Base-by-base conservation (phyloP, 805 yeast genomes). In the Candida verbasci region DNA sequence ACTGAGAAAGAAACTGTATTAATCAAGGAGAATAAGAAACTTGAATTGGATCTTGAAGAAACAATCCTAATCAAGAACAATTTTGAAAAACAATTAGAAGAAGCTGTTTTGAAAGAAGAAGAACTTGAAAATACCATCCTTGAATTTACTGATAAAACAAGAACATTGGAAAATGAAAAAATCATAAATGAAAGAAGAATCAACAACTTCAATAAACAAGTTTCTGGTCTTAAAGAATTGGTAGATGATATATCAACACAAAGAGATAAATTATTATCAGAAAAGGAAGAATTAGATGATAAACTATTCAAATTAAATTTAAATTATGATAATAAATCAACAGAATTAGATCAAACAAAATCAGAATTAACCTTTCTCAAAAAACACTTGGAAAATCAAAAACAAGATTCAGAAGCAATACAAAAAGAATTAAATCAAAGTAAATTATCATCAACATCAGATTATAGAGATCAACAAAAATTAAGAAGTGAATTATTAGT, bases 1-100 rank as follows among this genome's bases (percentile, higher is more conserved):
- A 63, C 79, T 60, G 78, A 79, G 46, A 69, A 67, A 25, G 95
- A 86, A 53, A 78, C 86, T 1, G 76, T 73, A 21, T 55, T 82
- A 37, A 75, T 80, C 41, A 82, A 80, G 45, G 80, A 74, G 31
- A 63, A 80, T 44, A 81, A 84, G 35, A 75, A 75, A 25, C 58
- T 82, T 18, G 74, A 71, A 29, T 71, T 79, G 44, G 82, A 80
- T 41, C 58, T 78, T 30, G 86, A 80, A 42, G 72, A 75, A 7
- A 41, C 58, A 31, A 42, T 48, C 5, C 44, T 51, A 17, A 52
- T 46, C 11, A 58, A 57, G 37, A 39, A 47, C 3, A 45, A 43
- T 20, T 42, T 64, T 11, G 67, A 60, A 23, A 43, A 45, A 22
- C 62, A 60, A 6, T 53, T 53, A 30, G 60, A 54, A n/a, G 52